A percentile compares a stretch with the other conserved stretches of the same genome.
phyloP scores from a whole-genome alignment of 495 filamentous ascomycete genomes.

The Tetracladium setigerum region DNA sequence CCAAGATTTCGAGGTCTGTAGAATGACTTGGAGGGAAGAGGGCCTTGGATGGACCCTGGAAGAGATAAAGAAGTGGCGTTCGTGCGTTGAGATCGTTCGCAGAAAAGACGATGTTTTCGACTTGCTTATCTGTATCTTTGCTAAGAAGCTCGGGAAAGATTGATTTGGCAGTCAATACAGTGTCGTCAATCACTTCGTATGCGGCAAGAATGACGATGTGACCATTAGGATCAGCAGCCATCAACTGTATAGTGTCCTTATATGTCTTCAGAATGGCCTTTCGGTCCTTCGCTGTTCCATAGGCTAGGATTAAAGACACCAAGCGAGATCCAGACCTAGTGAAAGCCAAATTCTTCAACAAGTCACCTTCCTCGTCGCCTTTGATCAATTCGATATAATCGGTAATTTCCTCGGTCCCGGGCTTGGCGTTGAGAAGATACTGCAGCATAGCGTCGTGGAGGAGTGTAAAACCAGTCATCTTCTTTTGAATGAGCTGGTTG shows the following conservation, averaged over 20 bases:
- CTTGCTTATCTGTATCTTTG: conserved; percentile 49
- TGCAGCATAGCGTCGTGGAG: conserved; percentile 97
- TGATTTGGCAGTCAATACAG: conserved; percentile 74
- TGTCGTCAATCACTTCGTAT: conserved; percentile 90
- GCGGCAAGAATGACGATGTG: conserved; percentile 77
- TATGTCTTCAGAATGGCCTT: conserved; percentile 79
- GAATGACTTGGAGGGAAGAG: conserved; percentile 55
- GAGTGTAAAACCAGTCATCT: conserved; percentile 90
- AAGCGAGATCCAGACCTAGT: conserved; percentile 80
- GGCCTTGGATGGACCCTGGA: conserved; percentile 62
- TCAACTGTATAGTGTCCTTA: conserved; percentile 74
- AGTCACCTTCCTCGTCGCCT: conserved; percentile 78
- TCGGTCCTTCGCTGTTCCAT: conserved; percentile 85
- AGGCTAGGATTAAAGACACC: conserved; percentile 71
- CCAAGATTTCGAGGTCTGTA: conserved; percentile 54
- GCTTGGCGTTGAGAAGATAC: conserved; percentile 75
- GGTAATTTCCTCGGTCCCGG: conserved; percentile 66
- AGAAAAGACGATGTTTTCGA: conserved; percentile 54
- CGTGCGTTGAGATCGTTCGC: conserved; percentile 66
- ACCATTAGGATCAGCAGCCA: conserved; percentile 70
- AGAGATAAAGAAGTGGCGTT: conserved; percentile 74
- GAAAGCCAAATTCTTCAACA: conserved; percentile 92
- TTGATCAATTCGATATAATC: conserved; percentile 89
- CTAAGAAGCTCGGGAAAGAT: conserved; percentile 78
- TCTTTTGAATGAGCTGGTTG: conserved; percentile 89